Evolutionary conservation across 768 basidiomycete genomes (phyloP).

Genomic region (Termitomyces sp.): DNA sequence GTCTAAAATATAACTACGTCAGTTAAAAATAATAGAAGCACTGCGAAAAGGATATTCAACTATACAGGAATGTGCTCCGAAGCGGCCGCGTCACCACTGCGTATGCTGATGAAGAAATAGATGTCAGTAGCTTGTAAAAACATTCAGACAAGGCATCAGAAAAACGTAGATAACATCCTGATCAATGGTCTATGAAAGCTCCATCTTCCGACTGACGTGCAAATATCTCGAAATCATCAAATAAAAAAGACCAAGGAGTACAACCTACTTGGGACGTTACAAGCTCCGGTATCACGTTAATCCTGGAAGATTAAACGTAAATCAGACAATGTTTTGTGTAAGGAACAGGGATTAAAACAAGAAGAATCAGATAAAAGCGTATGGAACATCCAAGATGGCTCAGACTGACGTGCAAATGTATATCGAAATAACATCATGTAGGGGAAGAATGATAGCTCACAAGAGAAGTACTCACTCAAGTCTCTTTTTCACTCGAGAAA

Average conservation of each 20-base stretch:
- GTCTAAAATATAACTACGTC: neutral
- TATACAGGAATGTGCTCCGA: neutral
- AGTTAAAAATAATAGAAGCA: neutral
- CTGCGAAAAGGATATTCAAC: neutral
- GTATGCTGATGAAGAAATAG: neutral
- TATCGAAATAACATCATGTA: constrained; percentile 11
- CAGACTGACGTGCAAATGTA: constrained; percentile 44
- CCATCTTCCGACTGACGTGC: constrained; percentile 56
- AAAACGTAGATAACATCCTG: constrained; percentile 35
- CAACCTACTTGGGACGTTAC: neutral
- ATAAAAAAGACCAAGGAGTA: neutral
- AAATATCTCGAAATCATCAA: constrained; percentile 48
- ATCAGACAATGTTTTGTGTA: neutral
- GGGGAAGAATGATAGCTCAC: neutral
- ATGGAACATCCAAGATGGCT: constrained; percentile 18
- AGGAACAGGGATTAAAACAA: neutral
- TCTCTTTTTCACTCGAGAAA: neutral
- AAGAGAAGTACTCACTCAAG: neutral
- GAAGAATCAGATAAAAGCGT: constrained; percentile 14
- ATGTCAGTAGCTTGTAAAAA: constrained; percentile 1
- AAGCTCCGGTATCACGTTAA: neutral
- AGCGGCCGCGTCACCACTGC: neutral
- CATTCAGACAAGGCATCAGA: constrained; percentile 28
- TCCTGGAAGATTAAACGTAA: neutral
- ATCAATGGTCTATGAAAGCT: constrained; percentile 19